These are phyloP conservation scores for Hygrocybe punicea DNA, from an alignment of 768 basidiomycete genomes.

Conservation along the genomic window DNA sequence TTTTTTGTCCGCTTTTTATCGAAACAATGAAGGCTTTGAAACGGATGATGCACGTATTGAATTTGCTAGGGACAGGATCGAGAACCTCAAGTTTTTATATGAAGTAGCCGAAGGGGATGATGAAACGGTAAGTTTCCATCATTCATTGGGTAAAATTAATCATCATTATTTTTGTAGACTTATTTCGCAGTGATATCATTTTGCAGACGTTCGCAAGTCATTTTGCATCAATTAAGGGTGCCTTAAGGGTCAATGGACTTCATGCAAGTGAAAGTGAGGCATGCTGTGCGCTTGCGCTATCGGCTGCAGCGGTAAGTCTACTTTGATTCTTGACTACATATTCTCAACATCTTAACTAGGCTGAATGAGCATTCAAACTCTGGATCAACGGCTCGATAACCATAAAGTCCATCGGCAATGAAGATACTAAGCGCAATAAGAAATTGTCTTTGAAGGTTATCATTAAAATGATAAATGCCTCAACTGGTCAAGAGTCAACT, in stretches of 20 bases:
- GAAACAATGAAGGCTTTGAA: background rate
- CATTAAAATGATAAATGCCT: background rate
- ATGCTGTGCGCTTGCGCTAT: background rate
- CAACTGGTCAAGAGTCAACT: background rate
- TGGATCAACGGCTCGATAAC: background rate
- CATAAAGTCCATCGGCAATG: background rate
- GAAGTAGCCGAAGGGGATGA: background rate
- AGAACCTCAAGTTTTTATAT: background rate
- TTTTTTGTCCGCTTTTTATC: constrained; percentile 5
- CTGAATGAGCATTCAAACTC: background rate
- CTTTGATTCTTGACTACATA: background rate
- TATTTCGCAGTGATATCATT: background rate
- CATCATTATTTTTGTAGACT: background rate
- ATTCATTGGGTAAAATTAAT: background rate
- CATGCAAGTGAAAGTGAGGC: background rate
- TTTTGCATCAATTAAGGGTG: background rate
- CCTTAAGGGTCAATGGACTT: background rate
- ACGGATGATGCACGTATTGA: background rate
- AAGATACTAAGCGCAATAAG: background rate
- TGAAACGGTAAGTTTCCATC: background rate
- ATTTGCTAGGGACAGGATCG: background rate
- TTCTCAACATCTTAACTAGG: background rate
- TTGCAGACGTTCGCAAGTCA: constrained; percentile 1
- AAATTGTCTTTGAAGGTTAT: background rate
- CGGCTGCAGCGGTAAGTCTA: constrained; percentile 1